Conservation (phyloP, 2,329 filamentous ascomycete genomes). For the Albophoma yamanashiensis region DNA sequence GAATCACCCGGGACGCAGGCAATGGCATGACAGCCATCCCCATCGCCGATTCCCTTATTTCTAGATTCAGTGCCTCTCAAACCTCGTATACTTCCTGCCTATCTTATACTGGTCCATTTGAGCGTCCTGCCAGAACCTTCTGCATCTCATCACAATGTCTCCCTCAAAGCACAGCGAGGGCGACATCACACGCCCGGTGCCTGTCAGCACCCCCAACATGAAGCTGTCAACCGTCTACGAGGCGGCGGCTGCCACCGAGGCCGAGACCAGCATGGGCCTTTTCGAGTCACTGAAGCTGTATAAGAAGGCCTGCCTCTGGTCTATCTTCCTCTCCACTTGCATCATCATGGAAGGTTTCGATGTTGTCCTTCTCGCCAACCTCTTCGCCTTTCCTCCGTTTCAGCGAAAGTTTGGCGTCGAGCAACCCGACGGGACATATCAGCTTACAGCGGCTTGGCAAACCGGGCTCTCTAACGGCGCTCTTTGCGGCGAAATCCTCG, state of each 20-base stretch:
- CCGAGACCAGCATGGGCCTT: slow-evolving; percentile 22
- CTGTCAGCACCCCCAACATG: slow-evolving; percentile 4
- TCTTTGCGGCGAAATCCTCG: slow-evolving; percentile 37
- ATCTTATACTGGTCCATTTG: background rate
- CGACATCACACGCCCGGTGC: slow-evolving; percentile 2
- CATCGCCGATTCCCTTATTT: background rate
- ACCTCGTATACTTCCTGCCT: background rate
- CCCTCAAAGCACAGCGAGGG: background rate
- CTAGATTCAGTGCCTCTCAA: background rate
- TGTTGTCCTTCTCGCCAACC: slow-evolving; percentile 24
- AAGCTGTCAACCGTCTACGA: slow-evolving; percentile 7
- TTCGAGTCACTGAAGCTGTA: slow-evolving; percentile 27
- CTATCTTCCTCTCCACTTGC: slow-evolving; percentile 24
- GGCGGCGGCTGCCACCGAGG: slow-evolving; percentile 16
- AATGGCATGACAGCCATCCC: background rate
- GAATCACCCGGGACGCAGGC: background rate
- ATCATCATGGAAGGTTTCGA: slow-evolving; percentile 33
- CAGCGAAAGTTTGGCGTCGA: slow-evolving; percentile 26
- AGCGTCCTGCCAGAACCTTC: background rate
- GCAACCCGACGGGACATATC: slow-evolving; percentile 25
- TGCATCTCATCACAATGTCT: background rate
- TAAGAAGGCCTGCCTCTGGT: slow-evolving; percentile 24
- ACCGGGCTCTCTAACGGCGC: slow-evolving; percentile 37
- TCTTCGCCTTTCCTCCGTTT: slow-evolving; percentile 30
- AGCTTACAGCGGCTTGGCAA: slow-evolving; percentile 41